phyloP scores from a whole-genome alignment of 345 rosid genomes.

The Citrus sinensis region DVS_A1.0 CM039164.1:18416001-18416500 shows the following conservation, averaged over 20 bases:
- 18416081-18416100: not conserved
- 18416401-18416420: constrained; percentile 38
- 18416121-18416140: not conserved
- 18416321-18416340: not conserved
- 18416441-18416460: constrained; percentile 82
- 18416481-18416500: constrained; percentile 72
- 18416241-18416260: not conserved
- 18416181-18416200: not conserved
- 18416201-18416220: not conserved
- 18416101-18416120: not conserved
- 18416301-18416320: not conserved
- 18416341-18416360: not conserved
- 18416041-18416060: not conserved
- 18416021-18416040: not conserved
- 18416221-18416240: not conserved
- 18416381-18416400: constrained; percentile 9
- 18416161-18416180: not conserved
- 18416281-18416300: not conserved
- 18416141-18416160: not conserved
- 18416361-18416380: not conserved
- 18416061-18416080: not conserved
- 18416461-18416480: constrained; percentile 71
- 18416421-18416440: constrained; percentile 78
- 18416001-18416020: not conserved
- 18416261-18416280: not conserved